A percentile compares a stretch with the other conserved stretches of the same genome.
phyloP scores from a whole-genome alignment of 2,329 filamentous ascomycete genomes.

The Paracoccidioides brasiliensis region DNA sequence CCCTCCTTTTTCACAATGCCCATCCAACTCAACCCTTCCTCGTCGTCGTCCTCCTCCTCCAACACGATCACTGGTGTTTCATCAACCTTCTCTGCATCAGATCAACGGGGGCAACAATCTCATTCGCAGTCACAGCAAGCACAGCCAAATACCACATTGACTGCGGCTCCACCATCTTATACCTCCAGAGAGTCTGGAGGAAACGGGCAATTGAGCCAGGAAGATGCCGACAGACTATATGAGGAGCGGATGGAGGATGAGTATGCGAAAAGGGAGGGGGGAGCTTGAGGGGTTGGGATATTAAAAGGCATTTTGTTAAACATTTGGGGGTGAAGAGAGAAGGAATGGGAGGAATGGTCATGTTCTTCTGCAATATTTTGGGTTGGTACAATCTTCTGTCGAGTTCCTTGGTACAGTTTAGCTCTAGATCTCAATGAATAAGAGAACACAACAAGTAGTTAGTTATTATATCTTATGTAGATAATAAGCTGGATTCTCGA shows the following conservation, averaged over 20 bases:
- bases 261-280: constrained; percentile 33
- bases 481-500: too few species aligned
- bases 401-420: too few species aligned
- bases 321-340: too few species aligned
- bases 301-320: too few species aligned
- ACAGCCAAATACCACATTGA: neutral
- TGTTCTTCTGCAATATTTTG: too few species aligned
- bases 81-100: constrained; percentile 4
- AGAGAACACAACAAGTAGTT: too few species aligned
- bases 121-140: neutral
- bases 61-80: constrained; percentile 2
- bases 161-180: constrained; percentile 3
- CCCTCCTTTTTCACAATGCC: constrained; percentile 1
- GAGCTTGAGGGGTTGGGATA: constrained; percentile 18
- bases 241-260: constrained; percentile 37
- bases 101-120: neutral
- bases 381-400: too few species aligned
- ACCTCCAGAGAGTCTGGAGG: constrained; percentile 4
- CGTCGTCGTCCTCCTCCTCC: neutral
- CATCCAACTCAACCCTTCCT: constrained; percentile 2
- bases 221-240: constrained; percentile 32
- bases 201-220: constrained; percentile 21
- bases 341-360: too few species aligned
- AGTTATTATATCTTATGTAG: too few species aligned
- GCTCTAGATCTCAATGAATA: too few species aligned